Percentiles rank a stretch among this genome's conserved stretches.
These are phyloP conservation scores for Aspergillus vadensis DNA, from an alignment of 2,329 filamentous ascomycete genomes.

Conservation along the genomic window DNA sequence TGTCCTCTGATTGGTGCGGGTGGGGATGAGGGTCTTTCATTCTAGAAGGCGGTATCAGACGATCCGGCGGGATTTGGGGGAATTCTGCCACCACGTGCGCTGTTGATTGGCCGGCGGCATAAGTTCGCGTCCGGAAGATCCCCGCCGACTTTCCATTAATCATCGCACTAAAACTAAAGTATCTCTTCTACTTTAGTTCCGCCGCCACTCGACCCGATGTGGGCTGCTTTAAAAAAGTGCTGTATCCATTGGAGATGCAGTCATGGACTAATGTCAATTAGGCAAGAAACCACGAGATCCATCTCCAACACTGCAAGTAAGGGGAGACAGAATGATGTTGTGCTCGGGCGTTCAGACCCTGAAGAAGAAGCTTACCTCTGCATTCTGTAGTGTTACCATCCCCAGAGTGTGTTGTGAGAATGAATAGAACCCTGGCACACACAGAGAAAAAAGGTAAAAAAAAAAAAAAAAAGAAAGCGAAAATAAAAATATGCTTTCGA, in stretches of 20 bases:
- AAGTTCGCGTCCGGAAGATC: slow-evolving; percentile 5
- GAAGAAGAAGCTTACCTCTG: no score
- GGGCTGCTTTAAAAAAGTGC: neutral
- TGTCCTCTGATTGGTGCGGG: neutral
- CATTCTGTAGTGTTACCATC: no score
- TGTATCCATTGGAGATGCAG: neutral
- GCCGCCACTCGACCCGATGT: slow-evolving; percentile 8
- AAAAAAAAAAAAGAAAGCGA: no score
- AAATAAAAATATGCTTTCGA: neutral
- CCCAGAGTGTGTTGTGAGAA: no score
- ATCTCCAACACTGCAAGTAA: neutral
- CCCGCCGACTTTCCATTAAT: neutral
- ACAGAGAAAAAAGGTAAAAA: no score
- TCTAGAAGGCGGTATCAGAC: slow-evolving; percentile 22
- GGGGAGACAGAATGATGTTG: neutral
- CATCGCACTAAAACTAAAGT: slow-evolving; percentile 7
- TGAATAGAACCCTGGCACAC: no score
- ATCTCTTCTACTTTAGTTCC: slow-evolving; percentile 2
- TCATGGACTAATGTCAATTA: neutral
- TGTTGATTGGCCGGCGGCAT: slow-evolving; percentile 30
- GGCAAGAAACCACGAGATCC: slow-evolving; percentile 12
- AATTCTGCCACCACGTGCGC: slow-evolving; percentile 39
- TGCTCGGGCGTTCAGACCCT: no score
- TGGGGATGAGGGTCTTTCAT: neutral
- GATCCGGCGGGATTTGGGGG: slow-evolving; percentile 20